Base-by-base conservation (phyloP, 139 green algal species). In the Pleodorina starrii region DNA sequence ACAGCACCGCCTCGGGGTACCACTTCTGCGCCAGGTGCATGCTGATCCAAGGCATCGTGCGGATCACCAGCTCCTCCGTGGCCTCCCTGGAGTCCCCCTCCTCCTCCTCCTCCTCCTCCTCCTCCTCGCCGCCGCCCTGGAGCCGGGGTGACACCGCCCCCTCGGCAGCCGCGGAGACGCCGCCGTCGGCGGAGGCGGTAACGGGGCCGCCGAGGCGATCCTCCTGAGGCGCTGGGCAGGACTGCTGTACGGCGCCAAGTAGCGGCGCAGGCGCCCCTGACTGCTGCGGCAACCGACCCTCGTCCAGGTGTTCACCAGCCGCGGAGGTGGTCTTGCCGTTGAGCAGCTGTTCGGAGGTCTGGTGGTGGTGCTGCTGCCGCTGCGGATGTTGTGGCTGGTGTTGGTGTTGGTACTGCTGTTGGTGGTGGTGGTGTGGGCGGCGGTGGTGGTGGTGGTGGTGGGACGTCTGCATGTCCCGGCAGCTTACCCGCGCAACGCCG, bases 41-140 rank as follows among this genome's bases (percentile, higher is more conserved):
- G 78, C 36, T 59, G 54, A 85, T 57, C 78, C 78, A 85, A 2
- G 78, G 78, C 54, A 85, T 73, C 11, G 54, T 85, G 21, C 78
- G 78, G 40, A 85, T 85, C 6, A 85, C 51, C 35, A 85, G 54
- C 54, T 73, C 54, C 6, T 71, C 54, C 25, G 78, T 85, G 23
- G 40, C 19, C 40, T 85, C 78, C 1, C 14, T 19, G 46, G 10
- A 68, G 14, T 84, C 77, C 16, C n/a, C 75, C 1, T 35, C 51
- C 50, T 32, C 50, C 50, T 50, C 77, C n/a, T n/a, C n/a, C n/a
- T n/a, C n/a, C n/a, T n/a, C n/a, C n/a, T n/a, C n/a, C n/a, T n/a
- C n/a, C n/a, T n/a, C n/a, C n/a, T n/a, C n/a, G n/a, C n/a, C n/a
- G n/a, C n/a, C n/a, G n/a, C n/a, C n/a, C n/a, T n/a, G n/a, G n/a